phyloP scores from a whole-genome alignment of 108 stramenopile species.

The Nitzschia palea region DNA sequence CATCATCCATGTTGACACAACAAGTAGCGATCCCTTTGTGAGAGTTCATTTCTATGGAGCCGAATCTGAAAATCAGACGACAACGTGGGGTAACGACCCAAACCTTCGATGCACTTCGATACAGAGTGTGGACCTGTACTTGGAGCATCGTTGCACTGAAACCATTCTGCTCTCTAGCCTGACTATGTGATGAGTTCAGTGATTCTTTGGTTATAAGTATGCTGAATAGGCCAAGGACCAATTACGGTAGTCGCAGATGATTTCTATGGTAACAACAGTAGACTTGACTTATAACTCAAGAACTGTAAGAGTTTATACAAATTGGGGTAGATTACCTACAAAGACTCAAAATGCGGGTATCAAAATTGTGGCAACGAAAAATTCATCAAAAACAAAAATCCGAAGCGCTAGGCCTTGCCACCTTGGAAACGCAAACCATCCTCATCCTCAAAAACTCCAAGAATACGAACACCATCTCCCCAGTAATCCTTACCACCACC shows the following conservation, averaged over 20 bases:
- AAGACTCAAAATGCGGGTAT: too few species aligned
- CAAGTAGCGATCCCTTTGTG: conserved; percentile 9
- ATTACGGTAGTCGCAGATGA: too few species aligned
- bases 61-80: neutral
- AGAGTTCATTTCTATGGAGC: conserved; percentile 28
- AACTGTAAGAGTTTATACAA: too few species aligned
- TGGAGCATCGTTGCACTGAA: conserved; percentile 25
- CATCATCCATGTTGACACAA: conserved; percentile 23
- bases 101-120: conserved; percentile 20
- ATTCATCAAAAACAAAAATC: too few species aligned
- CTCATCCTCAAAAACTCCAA: conserved; percentile 41
- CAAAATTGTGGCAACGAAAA: too few species aligned
- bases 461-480: conserved; percentile 47
- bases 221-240: too few species aligned
- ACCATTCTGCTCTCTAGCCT: conserved; percentile 24
- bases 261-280: too few species aligned
- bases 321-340: too few species aligned
- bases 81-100: conserved; percentile 31
- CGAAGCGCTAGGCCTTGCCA: too few species aligned
- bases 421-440: conserved; percentile 25
- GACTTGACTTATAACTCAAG: too few species aligned
- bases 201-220: too few species aligned
- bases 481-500: conserved; percentile 83
- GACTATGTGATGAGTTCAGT: conserved; percentile 1
- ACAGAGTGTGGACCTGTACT: neutral